Percentiles rank a stretch among this genome's conserved stretches.
Evolutionary conservation across 1,284 basidiomycete genomes (phyloP).

Genomic region (Tylopilus sp.): DNA sequence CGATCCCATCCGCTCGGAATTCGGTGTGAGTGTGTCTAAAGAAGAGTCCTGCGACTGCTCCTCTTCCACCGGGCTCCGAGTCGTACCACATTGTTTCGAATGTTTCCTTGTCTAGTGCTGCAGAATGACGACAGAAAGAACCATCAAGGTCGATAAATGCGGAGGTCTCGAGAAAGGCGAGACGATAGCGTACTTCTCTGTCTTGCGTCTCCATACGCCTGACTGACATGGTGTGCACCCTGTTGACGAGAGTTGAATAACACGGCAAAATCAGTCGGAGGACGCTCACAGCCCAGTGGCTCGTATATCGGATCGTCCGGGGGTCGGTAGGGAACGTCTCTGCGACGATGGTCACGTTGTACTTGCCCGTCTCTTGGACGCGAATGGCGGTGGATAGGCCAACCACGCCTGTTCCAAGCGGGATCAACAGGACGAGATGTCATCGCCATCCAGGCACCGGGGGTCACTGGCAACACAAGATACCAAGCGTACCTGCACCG

Average conservation of each 20-base stretch:
- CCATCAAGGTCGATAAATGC: not conserved
- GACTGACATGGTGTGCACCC: conserved; percentile 70
- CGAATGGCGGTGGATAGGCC: conserved; percentile 69
- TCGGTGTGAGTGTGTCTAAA: conserved; percentile 58
- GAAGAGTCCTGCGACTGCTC: conserved; percentile 58
- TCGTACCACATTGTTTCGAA: conserved; percentile 70
- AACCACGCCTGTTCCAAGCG: conserved; percentile 47
- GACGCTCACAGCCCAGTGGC: conserved; percentile 67
- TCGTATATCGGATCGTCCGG: conserved; percentile 66
- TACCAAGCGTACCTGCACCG: conserved; percentile 34
- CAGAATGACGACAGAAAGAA: not conserved
- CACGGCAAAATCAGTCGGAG: not conserved
- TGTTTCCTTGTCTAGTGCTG: conserved; percentile 70
- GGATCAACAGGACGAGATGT: not conserved
- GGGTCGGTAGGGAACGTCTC: conserved; percentile 64
- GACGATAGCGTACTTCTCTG: conserved; percentile 44
- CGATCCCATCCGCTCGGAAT: conserved; percentile 46
- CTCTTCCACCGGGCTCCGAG: conserved; percentile 50
- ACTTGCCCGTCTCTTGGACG: conserved; percentile 59
- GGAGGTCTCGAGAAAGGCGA: not conserved
- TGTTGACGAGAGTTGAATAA: conserved; percentile 14
- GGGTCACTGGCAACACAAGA: not conserved
- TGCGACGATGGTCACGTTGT: conserved; percentile 62
- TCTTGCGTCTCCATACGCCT: conserved; percentile 43
- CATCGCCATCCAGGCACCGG: not conserved